Evolutionary conservation across 371 early-diverging fungal genomes (phyloP), one percentile per base, ranked within the genome.

Genomic region (Batkoa obscura): DNA sequence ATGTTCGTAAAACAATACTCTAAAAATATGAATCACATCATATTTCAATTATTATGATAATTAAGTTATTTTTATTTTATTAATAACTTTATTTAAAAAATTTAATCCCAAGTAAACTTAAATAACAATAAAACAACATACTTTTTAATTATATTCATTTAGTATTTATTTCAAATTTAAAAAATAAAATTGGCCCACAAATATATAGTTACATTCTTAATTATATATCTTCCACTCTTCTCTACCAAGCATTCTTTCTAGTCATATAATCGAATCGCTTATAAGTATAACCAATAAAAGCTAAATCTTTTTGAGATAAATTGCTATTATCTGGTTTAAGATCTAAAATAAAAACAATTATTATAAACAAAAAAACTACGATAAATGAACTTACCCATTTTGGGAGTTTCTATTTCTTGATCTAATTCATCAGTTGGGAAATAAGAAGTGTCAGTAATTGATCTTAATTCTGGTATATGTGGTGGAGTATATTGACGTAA

Each of bases 201-300:
- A n/a, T n/a, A n/a, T n/a, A n/a, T n/a, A n/a, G n/a, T n/a, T n/a
- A n/a, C n/a, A n/a, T n/a, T n/a, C n/a, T n/a, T n/a, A n/a, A n/a
- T n/a, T n/a, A n/a, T n/a, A n/a, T n/a, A n/a, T n/a, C n/a, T n/a
- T n/a, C n/a, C n/a, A n/a, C n/a, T n/a, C n/a, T n/a, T n/a, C n/a
- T n/a, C n/a, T 51, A 51, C 51, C 51, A 51, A 15, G 51, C 81
- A 64, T 88, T 82, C 60, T 81, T 80, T 60, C 76, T 74, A 17
- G 87, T 84, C 34, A 88, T 62, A 58, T 82, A 82, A 59, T 94
- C 95, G 68, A 92, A 95, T 45, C 89, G 72, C 66, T 92, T 93
- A 64, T 81, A 95, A 12, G 95, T 95, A 68, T 92, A 95, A 31
- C 95, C 95, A 38, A 95, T 90, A 73, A 95, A 95, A 34, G 94